phyloP scores from a whole-genome alignment of 2,329 filamentous ascomycete genomes.

The Cladosporium sp. region DNA sequence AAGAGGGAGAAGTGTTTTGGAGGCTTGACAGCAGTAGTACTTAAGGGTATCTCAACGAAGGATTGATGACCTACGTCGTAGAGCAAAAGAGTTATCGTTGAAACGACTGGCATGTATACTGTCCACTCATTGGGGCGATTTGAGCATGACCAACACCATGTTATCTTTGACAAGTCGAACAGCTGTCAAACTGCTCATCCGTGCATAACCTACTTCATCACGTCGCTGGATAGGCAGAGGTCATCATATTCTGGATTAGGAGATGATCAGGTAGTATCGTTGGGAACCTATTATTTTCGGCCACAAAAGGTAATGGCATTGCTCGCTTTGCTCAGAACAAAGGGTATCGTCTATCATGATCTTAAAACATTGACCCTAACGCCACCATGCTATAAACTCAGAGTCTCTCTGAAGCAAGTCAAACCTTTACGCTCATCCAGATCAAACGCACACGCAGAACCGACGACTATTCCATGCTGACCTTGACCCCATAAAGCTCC shows the following conservation, averaged over 20 bases:
- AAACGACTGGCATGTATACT: not conserved
- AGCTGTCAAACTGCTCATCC: not conserved
- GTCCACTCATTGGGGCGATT: not conserved
- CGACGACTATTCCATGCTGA: slow-evolving; percentile 19
- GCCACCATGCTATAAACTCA: not conserved
- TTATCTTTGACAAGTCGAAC: not conserved
- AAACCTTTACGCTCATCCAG: not conserved
- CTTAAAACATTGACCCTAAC: not conserved
- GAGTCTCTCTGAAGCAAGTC: not conserved
- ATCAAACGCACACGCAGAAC: not conserved
- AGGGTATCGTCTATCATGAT: slow-evolving; percentile 1
- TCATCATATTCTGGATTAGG: not conserved
- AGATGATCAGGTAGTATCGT: not conserved
- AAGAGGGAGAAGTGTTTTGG: not conserved
- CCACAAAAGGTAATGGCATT: not conserved
- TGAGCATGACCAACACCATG: not conserved
- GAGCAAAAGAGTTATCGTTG: not conserved
- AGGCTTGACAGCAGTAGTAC: not conserved
- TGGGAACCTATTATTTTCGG: not conserved
- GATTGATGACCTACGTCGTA: not conserved
- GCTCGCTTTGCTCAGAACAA: not conserved
- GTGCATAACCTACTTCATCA: not conserved
- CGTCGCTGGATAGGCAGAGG: not conserved
- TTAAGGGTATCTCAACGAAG: not conserved
- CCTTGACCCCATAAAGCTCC: slow-evolving; percentile 51